Percentiles rank a stretch among this genome's conserved stretches.
Evolutionary conservation across 2,329 filamentous ascomycete species (phyloP).

Genomic region (Verticillium nonalfalfae): DNA sequence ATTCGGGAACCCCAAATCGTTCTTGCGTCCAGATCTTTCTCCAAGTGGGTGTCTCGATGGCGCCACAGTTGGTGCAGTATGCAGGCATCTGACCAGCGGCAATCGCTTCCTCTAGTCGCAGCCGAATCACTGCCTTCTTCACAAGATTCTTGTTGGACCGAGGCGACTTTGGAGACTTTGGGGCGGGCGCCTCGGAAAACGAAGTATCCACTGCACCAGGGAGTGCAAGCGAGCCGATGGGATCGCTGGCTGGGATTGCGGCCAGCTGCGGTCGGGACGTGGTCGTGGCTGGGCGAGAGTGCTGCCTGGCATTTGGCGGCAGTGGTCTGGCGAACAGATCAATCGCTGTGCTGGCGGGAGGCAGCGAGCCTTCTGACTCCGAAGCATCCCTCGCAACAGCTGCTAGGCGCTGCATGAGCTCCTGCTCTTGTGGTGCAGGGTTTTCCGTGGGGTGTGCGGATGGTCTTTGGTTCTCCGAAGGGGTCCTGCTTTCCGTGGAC

Average conservation of each 20-base stretch:
- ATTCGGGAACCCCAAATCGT: slow-evolving; percentile 43
- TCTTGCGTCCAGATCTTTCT: slow-evolving; percentile 84
- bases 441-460: not conserved
- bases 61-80: slow-evolving; percentile 88
- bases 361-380: not conserved
- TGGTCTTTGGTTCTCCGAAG: not conserved
- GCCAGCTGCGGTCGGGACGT: slow-evolving; percentile 17
- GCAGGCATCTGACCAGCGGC: slow-evolving; percentile 78
- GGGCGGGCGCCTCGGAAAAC: slow-evolving; percentile 27
- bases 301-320: not conserved
- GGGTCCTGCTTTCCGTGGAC: not conserved
- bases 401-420: not conserved
- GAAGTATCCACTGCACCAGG: slow-evolving; percentile 15
- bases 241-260: slow-evolving; percentile 22
- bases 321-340: not conserved
- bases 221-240: slow-evolving; percentile 24
- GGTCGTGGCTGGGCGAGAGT: slow-evolving; percentile 13
- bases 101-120: slow-evolving; percentile 57
- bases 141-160: slow-evolving; percentile 56
- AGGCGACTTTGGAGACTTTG: slow-evolving; percentile 34
- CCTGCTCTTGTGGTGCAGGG: not conserved
- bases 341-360: not conserved
- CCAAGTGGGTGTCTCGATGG: slow-evolving; percentile 95
- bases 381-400: not conserved
- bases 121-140: slow-evolving; percentile 56